A percentile compares a stretch with the other conserved stretches of the same genome.
phyloP scores from a whole-genome alignment of 495 filamentous ascomycete species.

The Xylaria cubensis region DNA sequence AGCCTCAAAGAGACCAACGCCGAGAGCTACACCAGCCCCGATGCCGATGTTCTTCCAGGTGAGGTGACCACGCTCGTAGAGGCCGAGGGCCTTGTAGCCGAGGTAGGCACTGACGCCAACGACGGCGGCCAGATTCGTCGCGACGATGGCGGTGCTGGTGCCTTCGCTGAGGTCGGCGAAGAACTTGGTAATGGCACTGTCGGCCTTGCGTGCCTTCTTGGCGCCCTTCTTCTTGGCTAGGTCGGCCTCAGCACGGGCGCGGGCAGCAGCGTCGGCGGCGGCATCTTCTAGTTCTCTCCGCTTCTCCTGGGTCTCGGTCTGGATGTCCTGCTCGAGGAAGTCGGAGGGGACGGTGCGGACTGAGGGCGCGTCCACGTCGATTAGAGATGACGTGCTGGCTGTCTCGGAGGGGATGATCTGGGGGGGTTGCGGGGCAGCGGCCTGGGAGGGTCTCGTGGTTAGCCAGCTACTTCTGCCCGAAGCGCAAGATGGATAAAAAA shows the following conservation, averaged over 20 bases:
- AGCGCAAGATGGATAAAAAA: neutral
- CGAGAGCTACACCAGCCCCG: constrained; percentile 59
- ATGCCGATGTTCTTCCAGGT: constrained; percentile 73
- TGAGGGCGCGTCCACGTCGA: constrained; percentile 79
- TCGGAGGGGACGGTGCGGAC: constrained; percentile 72
- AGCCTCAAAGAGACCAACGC: constrained; percentile 50
- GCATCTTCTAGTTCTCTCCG: constrained; percentile 53
- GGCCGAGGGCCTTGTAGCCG: constrained; percentile 53
- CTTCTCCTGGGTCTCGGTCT: constrained; percentile 75
- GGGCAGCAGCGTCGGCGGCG: constrained; percentile 39
- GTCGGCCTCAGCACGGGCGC: constrained; percentile 54
- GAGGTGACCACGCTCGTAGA: constrained; percentile 69
- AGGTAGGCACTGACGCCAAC: constrained; percentile 54
- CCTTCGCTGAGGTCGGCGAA: constrained; percentile 44
- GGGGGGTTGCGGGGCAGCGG: constrained; percentile 70
- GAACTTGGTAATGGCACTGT: constrained; percentile 46
- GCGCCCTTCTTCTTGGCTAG: constrained; percentile 60
- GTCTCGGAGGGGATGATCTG: constrained; percentile 66
- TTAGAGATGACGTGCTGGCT: constrained; percentile 64
- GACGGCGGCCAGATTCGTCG: constrained; percentile 49
- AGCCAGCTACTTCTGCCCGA: neutral
- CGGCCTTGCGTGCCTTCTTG: constrained; percentile 42
- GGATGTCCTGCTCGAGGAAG: constrained; percentile 66
- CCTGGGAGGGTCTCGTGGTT: constrained; percentile 38
- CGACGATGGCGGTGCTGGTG: constrained; percentile 44